phyloP scores from a whole-genome alignment of 164 flowering plant species.

The Chloranthus sessilifolius region DNA sequence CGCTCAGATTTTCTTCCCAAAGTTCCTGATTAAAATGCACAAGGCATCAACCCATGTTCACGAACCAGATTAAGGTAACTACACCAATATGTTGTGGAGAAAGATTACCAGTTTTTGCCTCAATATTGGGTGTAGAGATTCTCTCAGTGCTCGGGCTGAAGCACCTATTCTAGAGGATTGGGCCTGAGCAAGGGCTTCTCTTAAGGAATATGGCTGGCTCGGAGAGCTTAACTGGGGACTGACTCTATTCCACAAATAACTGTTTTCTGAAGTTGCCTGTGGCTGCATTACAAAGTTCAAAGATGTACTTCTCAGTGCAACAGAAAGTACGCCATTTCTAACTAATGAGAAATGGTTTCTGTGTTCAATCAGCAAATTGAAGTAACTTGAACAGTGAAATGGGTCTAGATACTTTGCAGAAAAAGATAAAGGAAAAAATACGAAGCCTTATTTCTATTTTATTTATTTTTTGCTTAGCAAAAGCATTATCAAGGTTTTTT shows the following conservation, averaged over 20 bases:
- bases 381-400: too few relatives aligned
- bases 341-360: too few relatives aligned
- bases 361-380: too few relatives aligned
- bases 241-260: slow-evolving; percentile 88
- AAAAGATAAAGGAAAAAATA: too few relatives aligned
- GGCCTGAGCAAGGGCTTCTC: slow-evolving; percentile 99
- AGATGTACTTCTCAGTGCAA: not conserved
- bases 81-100: not conserved
- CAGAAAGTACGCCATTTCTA: not conserved
- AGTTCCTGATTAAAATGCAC: slow-evolving; percentile 38
- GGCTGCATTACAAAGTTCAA: slow-evolving; percentile 47
- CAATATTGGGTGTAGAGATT: slow-evolving; percentile 91
- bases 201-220: slow-evolving; percentile 93
- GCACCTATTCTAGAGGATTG: slow-evolving; percentile 98
- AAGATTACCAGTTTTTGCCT: slow-evolving; percentile 81
- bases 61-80: not conserved
- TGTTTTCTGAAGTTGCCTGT: slow-evolving; percentile 89
- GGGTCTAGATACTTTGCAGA: too few relatives aligned
- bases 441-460: too few relatives aligned
- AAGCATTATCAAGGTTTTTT: too few relatives aligned
- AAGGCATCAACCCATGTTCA: not conserved
- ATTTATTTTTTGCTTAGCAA: too few relatives aligned
- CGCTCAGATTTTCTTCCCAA: slow-evolving; percentile 98
- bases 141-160: slow-evolving; percentile 90
- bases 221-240: slow-evolving; percentile 98